Base-by-base conservation (phyloP, 495 filamentous ascomycete species). In the Penicillium coprophilum region DNA sequence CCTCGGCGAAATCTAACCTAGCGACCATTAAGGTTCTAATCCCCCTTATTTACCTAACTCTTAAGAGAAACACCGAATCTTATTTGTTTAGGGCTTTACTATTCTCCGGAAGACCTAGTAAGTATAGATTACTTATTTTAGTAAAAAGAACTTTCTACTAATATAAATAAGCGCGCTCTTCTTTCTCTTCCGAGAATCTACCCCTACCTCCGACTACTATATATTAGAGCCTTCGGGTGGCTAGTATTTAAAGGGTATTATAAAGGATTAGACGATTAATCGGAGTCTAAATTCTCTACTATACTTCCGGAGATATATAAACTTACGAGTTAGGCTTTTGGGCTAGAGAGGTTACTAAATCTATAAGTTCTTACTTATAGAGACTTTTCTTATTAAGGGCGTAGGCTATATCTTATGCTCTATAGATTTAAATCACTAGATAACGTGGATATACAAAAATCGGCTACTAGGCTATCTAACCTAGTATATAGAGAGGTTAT, bases 121-220 rank as follows among this genome's bases (percentile, higher is more conserved):
- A n/a, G 5, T 24, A 43, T 43, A 10, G 40, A 43, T 43, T 43
- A 43, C 40, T 43, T 6, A 43, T 43, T 43, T 43, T 43, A 17
- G 40, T 43, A 43, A 43, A 43, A 43, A 43, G 40, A n/a, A n/a
- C 40, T 43, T 43, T 43, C 40, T 43, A 43, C 40, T 43, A 43
- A 43, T 6, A 43, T 43, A 43, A 43, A 43, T 17, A 17, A 43
- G 40, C 40, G 40, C n/a, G 40, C 40, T 43, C 40, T 43, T 43
- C 21, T 43, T 21, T 43, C 40, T 43, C 40, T 43, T 43, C 40
- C 40, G 40, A 43, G 40, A 43, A 17, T 43, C n/a, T 43, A 17
- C 40, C 40, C 19, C 40, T 17, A 20, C 40, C 40, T 43, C 40
- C 40, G 40, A 43, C 40, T 43, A 43, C 40, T 43, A 17, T 17